Conservation (phyloP, 441 rosid species). For the Gossypium davidsonii region DNA sequence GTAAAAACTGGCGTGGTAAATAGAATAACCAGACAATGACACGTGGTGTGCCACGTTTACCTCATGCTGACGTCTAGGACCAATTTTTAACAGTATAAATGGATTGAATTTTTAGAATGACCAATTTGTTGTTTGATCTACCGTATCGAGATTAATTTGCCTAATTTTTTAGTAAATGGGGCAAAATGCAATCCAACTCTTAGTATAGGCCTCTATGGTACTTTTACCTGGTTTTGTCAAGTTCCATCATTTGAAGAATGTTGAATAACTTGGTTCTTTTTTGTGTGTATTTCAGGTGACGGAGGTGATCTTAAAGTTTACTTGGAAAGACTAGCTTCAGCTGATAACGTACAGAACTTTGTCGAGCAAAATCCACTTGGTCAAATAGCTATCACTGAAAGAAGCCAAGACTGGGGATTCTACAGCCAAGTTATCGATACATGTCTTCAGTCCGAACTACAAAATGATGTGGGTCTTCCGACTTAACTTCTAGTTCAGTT, state of each 20-base stretch:
- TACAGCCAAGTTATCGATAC: conserved; percentile 37
- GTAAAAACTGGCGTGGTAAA: too few species aligned
- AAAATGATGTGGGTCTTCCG: background rate
- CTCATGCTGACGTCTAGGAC: too few species aligned
- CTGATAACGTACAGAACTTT: conserved; percentile 53
- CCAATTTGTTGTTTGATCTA: too few species aligned
- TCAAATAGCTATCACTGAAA: conserved; percentile 51
- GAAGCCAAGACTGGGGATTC: conserved; percentile 52
- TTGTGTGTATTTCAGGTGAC: conserved; percentile 35
- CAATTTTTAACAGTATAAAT: too few species aligned
- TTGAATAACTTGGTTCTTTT: background rate
- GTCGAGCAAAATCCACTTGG: conserved; percentile 65
- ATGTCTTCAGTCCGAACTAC: background rate
- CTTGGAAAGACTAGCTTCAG: conserved; percentile 47
- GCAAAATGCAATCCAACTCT: too few species aligned
- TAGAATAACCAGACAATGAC: too few species aligned
- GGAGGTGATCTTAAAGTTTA: conserved; percentile 65
- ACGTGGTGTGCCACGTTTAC: too few species aligned
- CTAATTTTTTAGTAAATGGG: too few species aligned
- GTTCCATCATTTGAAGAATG: background rate
- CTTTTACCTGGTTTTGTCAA: background rate
- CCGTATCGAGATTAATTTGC: too few species aligned
- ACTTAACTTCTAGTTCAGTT: background rate
- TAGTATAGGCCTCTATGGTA: too few species aligned
- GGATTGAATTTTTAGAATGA: too few species aligned